Percentiles rank a stretch among this genome's conserved stretches.
Conservation (phyloP, 371 early-diverging fungal species). For the Syncephalastrum sp. region DNA sequence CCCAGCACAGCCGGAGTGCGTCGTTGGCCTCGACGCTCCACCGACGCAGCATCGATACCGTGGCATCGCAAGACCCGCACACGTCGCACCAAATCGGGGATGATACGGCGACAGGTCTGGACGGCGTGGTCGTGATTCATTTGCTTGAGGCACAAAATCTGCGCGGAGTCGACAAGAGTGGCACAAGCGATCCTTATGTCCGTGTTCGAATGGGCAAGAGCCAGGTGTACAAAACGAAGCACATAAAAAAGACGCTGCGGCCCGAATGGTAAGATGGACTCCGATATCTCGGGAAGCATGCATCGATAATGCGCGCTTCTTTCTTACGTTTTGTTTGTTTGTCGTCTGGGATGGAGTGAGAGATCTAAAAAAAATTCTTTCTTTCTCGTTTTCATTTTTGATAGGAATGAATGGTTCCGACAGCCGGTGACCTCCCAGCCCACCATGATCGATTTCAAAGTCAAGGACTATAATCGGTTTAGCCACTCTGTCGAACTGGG, state of each 20-base stretch:
- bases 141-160: slow-evolving; percentile 59
- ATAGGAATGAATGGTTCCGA: slow-evolving; percentile 39
- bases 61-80: slow-evolving; percentile 15
- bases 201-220: slow-evolving; percentile 54
- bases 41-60: slow-evolving; percentile 18
- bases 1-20: too few relatives aligned
- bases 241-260: slow-evolving; percentile 72
- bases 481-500: slow-evolving; percentile 65
- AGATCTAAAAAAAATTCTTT: slow-evolving; percentile 8
- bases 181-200: slow-evolving; percentile 64
- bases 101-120: slow-evolving; percentile 23
- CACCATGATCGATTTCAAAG: slow-evolving; percentile 50
- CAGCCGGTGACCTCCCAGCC: slow-evolving; percentile 37
- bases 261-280: slow-evolving; percentile 62
- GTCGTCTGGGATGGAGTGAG: too few relatives aligned
- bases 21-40: background rate
- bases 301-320: background rate
- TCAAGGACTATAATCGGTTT: slow-evolving; percentile 70
- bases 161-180: slow-evolving; percentile 62
- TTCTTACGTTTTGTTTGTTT: background rate
- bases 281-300: background rate
- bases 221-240: slow-evolving; percentile 70
- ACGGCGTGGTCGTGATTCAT: slow-evolving; percentile 48
- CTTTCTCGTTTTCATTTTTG: slow-evolving; percentile 1
- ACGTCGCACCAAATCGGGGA: slow-evolving; percentile 6